A percentile compares a stretch with the other conserved stretches of the same genome.
These are phyloP conservation scores for Linum usitatissimum DNA, from an alignment of 345 rosid species.

Conservation along the genomic window DNA sequence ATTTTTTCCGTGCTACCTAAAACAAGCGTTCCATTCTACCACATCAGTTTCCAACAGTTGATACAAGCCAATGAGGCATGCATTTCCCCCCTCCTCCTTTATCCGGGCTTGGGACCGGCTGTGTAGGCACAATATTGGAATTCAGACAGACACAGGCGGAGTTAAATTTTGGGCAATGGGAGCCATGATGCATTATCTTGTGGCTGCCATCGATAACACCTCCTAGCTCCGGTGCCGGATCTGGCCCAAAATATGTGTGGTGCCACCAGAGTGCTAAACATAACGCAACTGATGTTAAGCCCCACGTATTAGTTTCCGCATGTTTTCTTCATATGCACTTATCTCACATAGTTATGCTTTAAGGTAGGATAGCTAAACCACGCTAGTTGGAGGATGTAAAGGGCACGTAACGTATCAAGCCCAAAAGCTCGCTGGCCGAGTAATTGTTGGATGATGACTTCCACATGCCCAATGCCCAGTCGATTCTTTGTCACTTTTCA, in stretches of 20 bases:
- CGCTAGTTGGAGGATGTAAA: too few relatives aligned
- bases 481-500: too few relatives aligned
- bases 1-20: neutral
- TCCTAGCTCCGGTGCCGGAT: too few relatives aligned
- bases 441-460: too few relatives aligned
- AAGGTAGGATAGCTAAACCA: too few relatives aligned
- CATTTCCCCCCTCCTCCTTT: conserved; percentile 45
- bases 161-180: conserved; percentile 20
- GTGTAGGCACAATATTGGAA: conserved; percentile 12
- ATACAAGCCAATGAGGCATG: too few relatives aligned
- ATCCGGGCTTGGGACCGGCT: conserved; percentile 73
- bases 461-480: too few relatives aligned
- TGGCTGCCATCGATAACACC: neutral
- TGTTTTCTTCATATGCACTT: too few relatives aligned
- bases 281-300: neutral
- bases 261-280: neutral
- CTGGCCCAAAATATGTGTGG: neutral
- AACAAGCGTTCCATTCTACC: neutral
- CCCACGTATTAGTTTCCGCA: neutral
- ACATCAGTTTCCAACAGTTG: neutral
- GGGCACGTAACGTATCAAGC: too few relatives aligned
- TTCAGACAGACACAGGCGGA: conserved; percentile 39
- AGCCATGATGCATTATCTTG: neutral
- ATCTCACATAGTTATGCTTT: too few relatives aligned
- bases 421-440: too few relatives aligned